Conservation (phyloP, 371 early-diverging fungal species). For the Rhizopus delemar region DNA sequence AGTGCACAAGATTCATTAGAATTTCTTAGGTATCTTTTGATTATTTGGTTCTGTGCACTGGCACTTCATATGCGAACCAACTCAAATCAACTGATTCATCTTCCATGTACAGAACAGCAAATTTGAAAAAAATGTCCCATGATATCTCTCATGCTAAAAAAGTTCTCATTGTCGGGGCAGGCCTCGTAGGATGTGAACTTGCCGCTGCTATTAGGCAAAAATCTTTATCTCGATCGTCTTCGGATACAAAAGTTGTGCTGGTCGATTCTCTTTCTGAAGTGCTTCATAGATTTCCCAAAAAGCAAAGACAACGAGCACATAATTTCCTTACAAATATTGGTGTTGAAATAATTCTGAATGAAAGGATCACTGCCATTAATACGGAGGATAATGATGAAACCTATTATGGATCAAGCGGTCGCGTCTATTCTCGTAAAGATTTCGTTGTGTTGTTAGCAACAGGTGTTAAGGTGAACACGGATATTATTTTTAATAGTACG, state of each 20-base stretch:
- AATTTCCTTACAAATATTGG: constrained; percentile 56
- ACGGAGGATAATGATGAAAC: constrained; percentile 19
- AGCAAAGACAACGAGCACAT: constrained; percentile 49
- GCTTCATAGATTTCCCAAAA: constrained; percentile 36
- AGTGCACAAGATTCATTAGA: no score
- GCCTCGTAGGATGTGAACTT: constrained; percentile 68
- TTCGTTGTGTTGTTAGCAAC: constrained; percentile 47
- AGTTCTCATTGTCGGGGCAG: constrained; percentile 61
- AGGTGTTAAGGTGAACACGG: constrained; percentile 40
- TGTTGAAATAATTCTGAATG: constrained; percentile 65
- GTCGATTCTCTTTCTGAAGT: constrained; percentile 48
- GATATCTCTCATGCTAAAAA: constrained; percentile 58
- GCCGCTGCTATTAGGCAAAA: constrained; percentile 57
- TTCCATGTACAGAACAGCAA: constrained; percentile 34
- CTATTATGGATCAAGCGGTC: constrained; percentile 34
- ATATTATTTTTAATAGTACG: constrained; percentile 23
- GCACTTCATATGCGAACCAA: constrained; percentile 59
- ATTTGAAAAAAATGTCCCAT: constrained; percentile 30
- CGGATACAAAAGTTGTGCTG: constrained; percentile 53
- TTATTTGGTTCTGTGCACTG: constrained; percentile 72
- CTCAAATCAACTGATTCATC: constrained; percentile 52
- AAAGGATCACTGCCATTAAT: constrained; percentile 42
- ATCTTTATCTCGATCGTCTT: constrained; percentile 34
- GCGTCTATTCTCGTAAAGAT: constrained; percentile 26
- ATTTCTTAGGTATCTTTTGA: constrained; percentile 58